Base-by-base conservation (phyloP, 345 rosid species). In the Linum lewisii region DNA sequence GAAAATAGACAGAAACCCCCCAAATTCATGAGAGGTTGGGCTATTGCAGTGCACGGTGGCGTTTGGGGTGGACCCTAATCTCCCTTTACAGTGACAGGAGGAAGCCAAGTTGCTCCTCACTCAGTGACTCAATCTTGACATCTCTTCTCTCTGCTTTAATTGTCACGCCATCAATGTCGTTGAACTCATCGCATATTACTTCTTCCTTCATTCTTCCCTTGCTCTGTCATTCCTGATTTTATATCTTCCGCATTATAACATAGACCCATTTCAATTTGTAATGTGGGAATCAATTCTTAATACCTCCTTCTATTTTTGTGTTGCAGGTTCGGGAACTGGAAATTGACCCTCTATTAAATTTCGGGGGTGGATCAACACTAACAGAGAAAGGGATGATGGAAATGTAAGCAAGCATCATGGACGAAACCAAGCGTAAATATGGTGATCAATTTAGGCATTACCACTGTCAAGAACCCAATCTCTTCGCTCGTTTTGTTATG, bases 351-450 rank as follows among this genome's bases (percentile, higher is more conserved):
- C 67, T 92, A 69, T 92, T 92, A 71, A 92, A 92, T 60, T 88
- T 97, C 7, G 97, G 97, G n/a, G 82, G 91, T 57, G 98, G 98
- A 72, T 88, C 96, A 21, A 95, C 98, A 9, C 79, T 92, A 11
- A 84, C 93, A 29, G 89, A 78, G 71, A 77, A 86, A 25, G 97
- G 98, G 7, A 86, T 85, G 63, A 97, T 81, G 72, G 98, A 88
- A 77, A 88, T 92, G 98, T 96, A 92, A 63, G 98, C 98, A 2
- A 88, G 96, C 74, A 88, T 92, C 16, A 92, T 92, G 98, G 96
- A 92, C 45, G 96, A 95, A 14, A 77, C 83, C 1, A 76, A 63
- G 73, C 79, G 98, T 67, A 66, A 95, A 71, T 88, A 95, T 74
- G 98, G 96, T 11, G 93, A n/a, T 95, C 51, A 95, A 88, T 18